Percentiles rank a stretch among this genome's conserved stretches.
These are phyloP conservation scores for Ophiocordyceps camponoti-leonardi DNA, from an alignment of 2,329 filamentous ascomycete genomes.

Conservation along the genomic window DNA sequence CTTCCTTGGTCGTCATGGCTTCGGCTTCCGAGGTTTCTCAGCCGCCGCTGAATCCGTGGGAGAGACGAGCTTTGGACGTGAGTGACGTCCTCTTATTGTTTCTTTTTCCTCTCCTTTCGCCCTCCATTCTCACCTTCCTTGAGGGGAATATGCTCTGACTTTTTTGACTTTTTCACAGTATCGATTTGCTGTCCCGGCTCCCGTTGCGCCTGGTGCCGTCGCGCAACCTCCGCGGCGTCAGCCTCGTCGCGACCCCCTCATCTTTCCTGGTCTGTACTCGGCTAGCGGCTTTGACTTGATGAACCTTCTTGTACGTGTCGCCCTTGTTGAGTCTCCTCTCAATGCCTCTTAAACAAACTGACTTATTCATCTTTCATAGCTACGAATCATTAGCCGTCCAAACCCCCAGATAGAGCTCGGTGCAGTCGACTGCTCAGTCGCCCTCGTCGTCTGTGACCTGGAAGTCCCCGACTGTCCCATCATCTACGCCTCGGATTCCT, in stretches of 20 bases:
- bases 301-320: slow-evolving; percentile 33
- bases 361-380: slow-evolving; percentile 10
- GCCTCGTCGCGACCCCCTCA: slow-evolving; percentile 24
- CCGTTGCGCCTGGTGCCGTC: background rate
- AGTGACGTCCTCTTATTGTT: slow-evolving; percentile 2
- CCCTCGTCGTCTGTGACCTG: slow-evolving; percentile 69
- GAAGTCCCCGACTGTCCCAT: slow-evolving; percentile 59
- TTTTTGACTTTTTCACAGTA: background rate
- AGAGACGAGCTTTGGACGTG: slow-evolving; percentile 17
- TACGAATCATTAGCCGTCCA: slow-evolving; percentile 49
- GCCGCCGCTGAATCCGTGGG: slow-evolving; percentile 17
- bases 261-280: slow-evolving; percentile 38
- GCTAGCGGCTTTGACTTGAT: slow-evolving; percentile 38
- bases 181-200: background rate
- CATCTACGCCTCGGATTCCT: slow-evolving; percentile 70
- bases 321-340: too few relatives aligned
- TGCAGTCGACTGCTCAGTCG: slow-evolving; percentile 68
- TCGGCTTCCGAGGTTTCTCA: slow-evolving; percentile 3
- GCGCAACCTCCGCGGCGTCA: slow-evolving; percentile 7
- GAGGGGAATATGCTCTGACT: background rate
- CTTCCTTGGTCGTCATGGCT: background rate
- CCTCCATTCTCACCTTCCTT: background rate
- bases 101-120: too few relatives aligned
- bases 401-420: slow-evolving; percentile 67
- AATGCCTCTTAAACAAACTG: too few relatives aligned